phyloP scores from a whole-genome alignment of 1,284 basidiomycete species.

The Spongiforma sp. region DNA sequence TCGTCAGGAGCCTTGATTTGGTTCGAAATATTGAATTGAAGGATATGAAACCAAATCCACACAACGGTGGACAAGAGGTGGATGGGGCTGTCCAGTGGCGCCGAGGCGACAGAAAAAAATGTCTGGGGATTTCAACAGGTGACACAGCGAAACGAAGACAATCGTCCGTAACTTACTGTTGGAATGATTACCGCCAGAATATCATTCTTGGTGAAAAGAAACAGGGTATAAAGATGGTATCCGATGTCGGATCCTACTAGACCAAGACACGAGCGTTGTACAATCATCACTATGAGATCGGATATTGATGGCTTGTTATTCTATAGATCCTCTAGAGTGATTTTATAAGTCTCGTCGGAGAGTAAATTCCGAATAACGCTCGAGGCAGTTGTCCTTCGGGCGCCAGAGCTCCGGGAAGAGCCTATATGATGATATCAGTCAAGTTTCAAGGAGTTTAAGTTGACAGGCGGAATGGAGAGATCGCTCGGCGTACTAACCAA shows the following conservation, averaged over 20 bases:
- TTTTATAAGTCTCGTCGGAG: no score
- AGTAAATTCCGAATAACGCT: no score
- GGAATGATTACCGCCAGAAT: constrained; percentile 46
- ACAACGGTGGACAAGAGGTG: constrained; percentile 34
- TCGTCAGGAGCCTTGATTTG: constrained; percentile 46
- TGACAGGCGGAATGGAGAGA: no score
- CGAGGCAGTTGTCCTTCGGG: no score
- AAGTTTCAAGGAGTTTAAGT: no score
- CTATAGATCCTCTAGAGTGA: no score
- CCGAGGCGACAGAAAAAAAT: constrained; percentile 40
- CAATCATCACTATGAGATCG: no score
- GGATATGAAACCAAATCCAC: constrained; percentile 50
- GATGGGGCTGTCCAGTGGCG: constrained; percentile 30
- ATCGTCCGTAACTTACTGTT: constrained; percentile 34
- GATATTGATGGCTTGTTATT: no score
- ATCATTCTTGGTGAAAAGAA: constrained; percentile 49
- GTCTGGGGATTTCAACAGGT: constrained; percentile 33
- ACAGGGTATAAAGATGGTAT: constrained; percentile 38
- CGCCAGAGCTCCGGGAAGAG: no score
- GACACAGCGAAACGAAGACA: background rate
- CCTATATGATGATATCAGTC: no score
- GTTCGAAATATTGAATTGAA: constrained; percentile 50
- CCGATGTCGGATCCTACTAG: constrained; percentile 22
- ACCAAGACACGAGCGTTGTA: constrained; percentile 2
- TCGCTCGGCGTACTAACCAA: no score